Conservation (phyloP, 2,329 filamentous ascomycete species). For the Chrysosporium queenslandicum region DNA sequence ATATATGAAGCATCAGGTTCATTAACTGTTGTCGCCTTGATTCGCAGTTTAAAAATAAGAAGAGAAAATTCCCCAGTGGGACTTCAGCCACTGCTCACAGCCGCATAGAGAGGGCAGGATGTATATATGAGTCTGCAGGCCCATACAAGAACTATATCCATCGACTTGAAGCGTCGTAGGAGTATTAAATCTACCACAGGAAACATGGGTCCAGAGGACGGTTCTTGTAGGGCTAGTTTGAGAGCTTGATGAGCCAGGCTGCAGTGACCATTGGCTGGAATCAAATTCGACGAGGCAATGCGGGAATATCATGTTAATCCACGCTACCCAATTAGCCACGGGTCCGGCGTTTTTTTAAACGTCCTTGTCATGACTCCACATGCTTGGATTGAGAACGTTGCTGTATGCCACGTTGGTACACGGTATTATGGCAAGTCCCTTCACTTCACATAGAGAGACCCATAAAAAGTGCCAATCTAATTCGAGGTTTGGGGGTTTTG, state of each 20-base stretch:
- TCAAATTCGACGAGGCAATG: slow-evolving; percentile 2
- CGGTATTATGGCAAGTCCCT: not conserved
- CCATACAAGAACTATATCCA: slow-evolving; percentile 3
- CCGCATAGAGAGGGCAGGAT: slow-evolving; percentile 2
- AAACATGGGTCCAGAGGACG: slow-evolving; percentile 9
- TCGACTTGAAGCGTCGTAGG: slow-evolving; percentile 4
- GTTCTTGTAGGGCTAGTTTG: slow-evolving; percentile 11
- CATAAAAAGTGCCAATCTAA: slow-evolving; percentile 7
- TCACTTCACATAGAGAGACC: not conserved
- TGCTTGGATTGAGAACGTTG: slow-evolving; percentile 6
- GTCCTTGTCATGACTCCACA: slow-evolving; percentile 8
- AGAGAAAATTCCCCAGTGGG: not conserved
- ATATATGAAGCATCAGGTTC: slow-evolving; percentile 10
- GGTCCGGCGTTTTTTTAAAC: slow-evolving; percentile 9
- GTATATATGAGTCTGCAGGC: slow-evolving; percentile 1
- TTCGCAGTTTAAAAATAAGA: not conserved
- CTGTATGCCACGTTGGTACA: slow-evolving; percentile 9
- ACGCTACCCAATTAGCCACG: slow-evolving; percentile 10
- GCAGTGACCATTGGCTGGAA: slow-evolving; percentile 5
- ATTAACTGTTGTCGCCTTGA: slow-evolving; percentile 5
- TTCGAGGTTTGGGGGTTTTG: slow-evolving; percentile 4
- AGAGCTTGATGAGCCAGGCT: slow-evolving; percentile 1
- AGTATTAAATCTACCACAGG: slow-evolving; percentile 2
- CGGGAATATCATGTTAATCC: slow-evolving; percentile 9
- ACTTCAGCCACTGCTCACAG: slow-evolving; percentile 10